Evolutionary conservation across 202 grass and related monocot species (phyloP).

Genomic region (Bolboschoenoplectus hybrid): DNA sequence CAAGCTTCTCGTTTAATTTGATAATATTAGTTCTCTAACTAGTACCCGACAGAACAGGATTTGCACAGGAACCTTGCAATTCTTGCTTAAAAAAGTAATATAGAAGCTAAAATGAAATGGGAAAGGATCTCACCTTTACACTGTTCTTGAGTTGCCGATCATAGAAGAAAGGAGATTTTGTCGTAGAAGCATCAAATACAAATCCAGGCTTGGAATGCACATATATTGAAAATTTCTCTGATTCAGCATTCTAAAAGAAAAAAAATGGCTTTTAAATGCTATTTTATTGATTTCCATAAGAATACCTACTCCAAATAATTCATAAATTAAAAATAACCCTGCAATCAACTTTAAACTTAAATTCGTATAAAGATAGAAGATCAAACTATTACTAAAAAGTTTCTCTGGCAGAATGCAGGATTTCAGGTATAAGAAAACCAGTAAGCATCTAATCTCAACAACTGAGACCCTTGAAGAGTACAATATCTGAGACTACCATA

Average conservation of each 20-base stretch:
- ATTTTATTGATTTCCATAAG: slow-evolving; percentile 2
- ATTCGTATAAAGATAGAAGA: neutral
- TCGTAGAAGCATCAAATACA: slow-evolving; percentile 72
- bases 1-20: slow-evolving; percentile 4
- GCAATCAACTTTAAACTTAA: neutral
- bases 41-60: neutral
- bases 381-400: neutral
- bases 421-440: neutral
- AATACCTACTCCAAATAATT: neutral
- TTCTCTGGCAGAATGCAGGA: neutral
- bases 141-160: slow-evolving; percentile 63
- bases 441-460: neutral
- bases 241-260: slow-evolving; percentile 66
- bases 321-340: slow-evolving; percentile 4
- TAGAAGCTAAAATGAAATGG: neutral
- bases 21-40: neutral
- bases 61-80: slow-evolving; percentile 1
- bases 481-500: neutral
- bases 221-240: slow-evolving; percentile 76
- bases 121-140: slow-evolving; percentile 63
- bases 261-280: neutral
- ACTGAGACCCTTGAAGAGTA: neutral
- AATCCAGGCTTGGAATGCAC: slow-evolving; percentile 88
- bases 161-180: slow-evolving; percentile 73
- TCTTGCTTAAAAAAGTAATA: neutral